These are phyloP conservation scores for Mortierella sp. DNA, from an alignment of 371 early-diverging fungal genomes.

Conservation along the genomic window DNA sequence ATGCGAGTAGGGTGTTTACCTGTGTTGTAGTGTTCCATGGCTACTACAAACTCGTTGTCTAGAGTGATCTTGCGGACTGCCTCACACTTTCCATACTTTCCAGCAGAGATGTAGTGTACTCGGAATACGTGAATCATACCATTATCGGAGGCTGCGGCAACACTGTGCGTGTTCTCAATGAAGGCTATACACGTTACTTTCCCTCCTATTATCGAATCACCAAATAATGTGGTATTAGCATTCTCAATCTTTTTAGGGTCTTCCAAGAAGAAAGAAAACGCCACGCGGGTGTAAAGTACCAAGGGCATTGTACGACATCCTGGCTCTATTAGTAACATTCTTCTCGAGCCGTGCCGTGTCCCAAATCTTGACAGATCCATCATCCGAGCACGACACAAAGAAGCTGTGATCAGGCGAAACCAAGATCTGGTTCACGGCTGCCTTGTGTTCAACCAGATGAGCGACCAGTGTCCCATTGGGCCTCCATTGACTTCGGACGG, in stretches of 20 bases:
- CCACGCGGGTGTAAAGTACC: constrained; percentile 53
- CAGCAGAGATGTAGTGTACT: constrained; percentile 56
- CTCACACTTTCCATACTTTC: constrained; percentile 72
- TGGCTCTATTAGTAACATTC: constrained; percentile 84
- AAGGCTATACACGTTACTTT: constrained; percentile 82
- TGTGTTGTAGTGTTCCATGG: constrained; percentile 78
- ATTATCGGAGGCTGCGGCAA: constrained; percentile 87
- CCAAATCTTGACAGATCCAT: constrained; percentile 91
- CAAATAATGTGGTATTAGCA: background rate
- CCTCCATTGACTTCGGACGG: constrained; percentile 40
- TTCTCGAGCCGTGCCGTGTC: constrained; percentile 84
- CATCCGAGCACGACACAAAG: constrained; percentile 88
- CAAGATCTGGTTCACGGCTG: constrained; percentile 76
- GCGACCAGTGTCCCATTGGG: constrained; percentile 75
- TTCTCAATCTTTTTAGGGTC: background rate
- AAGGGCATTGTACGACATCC: constrained; percentile 77
- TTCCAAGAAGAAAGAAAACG: background rate
- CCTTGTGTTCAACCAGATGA: constrained; percentile 87
- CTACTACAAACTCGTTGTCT: constrained; percentile 73
- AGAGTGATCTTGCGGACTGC: constrained; percentile 65
- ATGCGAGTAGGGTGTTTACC: constrained; percentile 51
- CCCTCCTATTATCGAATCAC: constrained; percentile 64
- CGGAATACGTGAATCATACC: constrained; percentile 88
- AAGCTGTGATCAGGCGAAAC: constrained; percentile 82
- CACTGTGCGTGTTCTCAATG: constrained; percentile 81